Percentiles rank a stretch among this genome's conserved stretches.
phyloP scores from a whole-genome alignment of 2,329 filamentous ascomycete genomes.

The Escovopsis sp. region DNA sequence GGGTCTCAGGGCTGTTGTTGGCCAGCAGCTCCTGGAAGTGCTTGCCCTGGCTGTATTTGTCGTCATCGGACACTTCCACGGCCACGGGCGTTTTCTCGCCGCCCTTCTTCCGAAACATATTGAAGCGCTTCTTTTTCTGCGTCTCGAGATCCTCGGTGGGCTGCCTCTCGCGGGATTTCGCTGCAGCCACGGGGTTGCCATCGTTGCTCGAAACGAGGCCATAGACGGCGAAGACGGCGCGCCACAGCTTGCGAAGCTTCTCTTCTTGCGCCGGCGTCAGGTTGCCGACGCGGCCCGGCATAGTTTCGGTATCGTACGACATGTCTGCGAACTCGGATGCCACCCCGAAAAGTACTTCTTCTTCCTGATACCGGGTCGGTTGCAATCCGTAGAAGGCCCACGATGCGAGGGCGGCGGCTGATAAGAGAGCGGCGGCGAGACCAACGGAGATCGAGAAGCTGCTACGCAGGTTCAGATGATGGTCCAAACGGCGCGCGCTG shows the following conservation, averaged over 20 bases:
- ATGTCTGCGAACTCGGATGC: background rate
- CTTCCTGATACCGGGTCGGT: background rate
- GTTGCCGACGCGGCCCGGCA: constrained; percentile 65
- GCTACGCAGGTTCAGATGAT: constrained; percentile 1
- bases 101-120: constrained; percentile 53
- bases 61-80: constrained; percentile 41
- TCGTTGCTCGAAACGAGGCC: constrained; percentile 32
- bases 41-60: constrained; percentile 87
- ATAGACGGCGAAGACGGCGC: constrained; percentile 58
- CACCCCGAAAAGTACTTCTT: background rate
- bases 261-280: constrained; percentile 79
- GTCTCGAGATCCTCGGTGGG: constrained; percentile 29
- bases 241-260: constrained; percentile 82
- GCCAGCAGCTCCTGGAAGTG: constrained; percentile 72
- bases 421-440: constrained; percentile 1
- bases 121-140: constrained; percentile 56
- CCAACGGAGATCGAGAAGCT: background rate
- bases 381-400: background rate
- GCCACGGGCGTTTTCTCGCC: constrained; percentile 19
- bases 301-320: constrained; percentile 19
- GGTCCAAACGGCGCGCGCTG: background rate
- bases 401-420: background rate
- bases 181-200: constrained; percentile 8
- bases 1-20: constrained; percentile 59
- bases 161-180: constrained; percentile 2